These are phyloP conservation scores for Pseudomonodictys pantanalensis DNA, from an alignment of 495 filamentous ascomycete species.

Conservation along the genomic window DNA sequence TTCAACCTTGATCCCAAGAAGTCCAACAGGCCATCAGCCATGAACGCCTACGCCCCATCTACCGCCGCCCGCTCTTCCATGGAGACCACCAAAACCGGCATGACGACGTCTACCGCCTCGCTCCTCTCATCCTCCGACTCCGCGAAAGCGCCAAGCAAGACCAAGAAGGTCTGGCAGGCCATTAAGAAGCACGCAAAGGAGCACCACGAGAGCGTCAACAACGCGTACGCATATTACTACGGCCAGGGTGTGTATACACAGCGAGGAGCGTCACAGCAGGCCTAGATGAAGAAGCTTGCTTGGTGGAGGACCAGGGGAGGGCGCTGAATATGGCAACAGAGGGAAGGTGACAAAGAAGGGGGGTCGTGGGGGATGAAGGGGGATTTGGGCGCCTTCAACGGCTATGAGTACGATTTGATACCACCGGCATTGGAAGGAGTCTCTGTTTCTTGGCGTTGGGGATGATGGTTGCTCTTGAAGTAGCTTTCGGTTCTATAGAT, in stretches of 20 bases:
- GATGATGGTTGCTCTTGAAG: too few species aligned
- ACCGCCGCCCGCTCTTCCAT: constrained; percentile 2
- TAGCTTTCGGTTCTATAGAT: too few species aligned
- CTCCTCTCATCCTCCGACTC: background rate
- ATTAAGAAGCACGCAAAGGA: constrained; percentile 13
- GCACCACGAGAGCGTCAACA: constrained; percentile 19
- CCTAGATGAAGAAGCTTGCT: too few species aligned
- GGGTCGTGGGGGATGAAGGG: too few species aligned
- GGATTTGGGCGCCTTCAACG: too few species aligned
- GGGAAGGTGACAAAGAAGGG: too few species aligned
- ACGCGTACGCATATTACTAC: constrained; percentile 9
- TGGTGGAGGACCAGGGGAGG: too few species aligned
- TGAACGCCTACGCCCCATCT: background rate
- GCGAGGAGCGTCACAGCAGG: too few species aligned
- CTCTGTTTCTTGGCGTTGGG: too few species aligned
- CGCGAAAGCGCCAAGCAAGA: background rate
- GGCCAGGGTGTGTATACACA: background rate
- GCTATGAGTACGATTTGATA: too few species aligned
- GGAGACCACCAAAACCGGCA: constrained; percentile 9
- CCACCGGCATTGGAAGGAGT: too few species aligned
- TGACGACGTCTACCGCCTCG: background rate
- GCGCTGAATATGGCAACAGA: too few species aligned
- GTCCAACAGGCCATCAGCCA: background rate
- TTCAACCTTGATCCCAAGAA: background rate
- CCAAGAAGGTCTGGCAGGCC: constrained; percentile 8